These are phyloP conservation scores for Kwoniella sp. DNA, from an alignment of 768 basidiomycete species.

Conservation along the genomic window DNA sequence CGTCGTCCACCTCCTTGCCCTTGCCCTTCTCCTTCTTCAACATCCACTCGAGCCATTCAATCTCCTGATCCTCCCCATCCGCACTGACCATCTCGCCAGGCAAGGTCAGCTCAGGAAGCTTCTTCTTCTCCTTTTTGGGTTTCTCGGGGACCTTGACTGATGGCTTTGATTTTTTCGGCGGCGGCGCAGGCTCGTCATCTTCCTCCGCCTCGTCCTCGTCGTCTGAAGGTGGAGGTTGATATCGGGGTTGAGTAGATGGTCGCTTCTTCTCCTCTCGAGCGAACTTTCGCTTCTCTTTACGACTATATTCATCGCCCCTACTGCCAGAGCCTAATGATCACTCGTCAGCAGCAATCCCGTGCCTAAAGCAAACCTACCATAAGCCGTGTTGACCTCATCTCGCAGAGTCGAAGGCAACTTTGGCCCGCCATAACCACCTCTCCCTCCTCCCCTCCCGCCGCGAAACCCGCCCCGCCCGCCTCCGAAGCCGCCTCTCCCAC, in stretches of 20 bases:
- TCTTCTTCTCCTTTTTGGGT: conserved; percentile 31
- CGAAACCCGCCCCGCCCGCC: conserved; percentile 13
- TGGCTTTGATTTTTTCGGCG: background rate
- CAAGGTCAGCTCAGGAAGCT: conserved; percentile 24
- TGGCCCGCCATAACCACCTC: conserved; percentile 18
- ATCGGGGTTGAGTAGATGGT: background rate
- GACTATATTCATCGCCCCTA: conserved; percentile 5
- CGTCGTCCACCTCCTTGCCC: conserved; percentile 55
- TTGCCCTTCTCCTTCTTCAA: conserved; percentile 56
- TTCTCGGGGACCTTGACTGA: background rate
- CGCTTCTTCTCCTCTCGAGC: conserved; percentile 11
- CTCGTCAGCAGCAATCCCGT: background rate
- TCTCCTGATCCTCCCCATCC: conserved; percentile 74
- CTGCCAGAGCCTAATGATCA: conserved; percentile 6
- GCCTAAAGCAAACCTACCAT: conserved; percentile 8
- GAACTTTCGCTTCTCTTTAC: conserved; percentile 5
- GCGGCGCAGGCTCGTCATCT: background rate
- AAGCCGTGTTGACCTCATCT: conserved; percentile 20
- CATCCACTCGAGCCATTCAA: conserved; percentile 73
- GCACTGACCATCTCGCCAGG: conserved; percentile 10
- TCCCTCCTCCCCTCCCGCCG: conserved; percentile 9
- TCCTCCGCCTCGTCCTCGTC: conserved; percentile 5
- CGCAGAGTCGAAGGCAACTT: conserved; percentile 27
- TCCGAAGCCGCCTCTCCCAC: conserved; percentile 5
- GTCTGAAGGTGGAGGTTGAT: background rate